Conservation (phyloP, 2,329 filamentous ascomycete genomes). For the Ascochyta pisi region DNA sequence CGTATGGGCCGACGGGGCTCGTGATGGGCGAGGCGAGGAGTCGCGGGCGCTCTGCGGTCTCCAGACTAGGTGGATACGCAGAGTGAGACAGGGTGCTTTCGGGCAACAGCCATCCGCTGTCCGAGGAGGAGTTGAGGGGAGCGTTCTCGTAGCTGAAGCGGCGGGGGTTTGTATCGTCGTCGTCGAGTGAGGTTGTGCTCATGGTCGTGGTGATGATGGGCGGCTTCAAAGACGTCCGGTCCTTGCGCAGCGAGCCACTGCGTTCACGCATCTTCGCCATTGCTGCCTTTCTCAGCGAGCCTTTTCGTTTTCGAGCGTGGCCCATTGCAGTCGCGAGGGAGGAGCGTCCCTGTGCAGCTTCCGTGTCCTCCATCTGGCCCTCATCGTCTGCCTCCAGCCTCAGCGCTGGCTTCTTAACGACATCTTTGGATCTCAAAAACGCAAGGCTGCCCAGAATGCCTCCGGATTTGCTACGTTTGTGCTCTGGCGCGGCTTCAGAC, state of each 20-base stretch:
- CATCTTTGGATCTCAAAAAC: slow-evolving; percentile 63
- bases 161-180: slow-evolving; percentile 25
- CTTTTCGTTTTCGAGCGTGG: slow-evolving; percentile 71
- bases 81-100: slow-evolving; percentile 25
- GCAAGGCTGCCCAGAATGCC: slow-evolving; percentile 73
- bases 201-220: slow-evolving; percentile 26
- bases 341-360: slow-evolving; percentile 29
- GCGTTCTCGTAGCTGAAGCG: slow-evolving; percentile 50
- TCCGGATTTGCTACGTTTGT: slow-evolving; percentile 66
- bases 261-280: slow-evolving; percentile 64
- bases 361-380: slow-evolving; percentile 37
- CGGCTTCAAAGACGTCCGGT: slow-evolving; percentile 22
- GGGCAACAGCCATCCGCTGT: slow-evolving; percentile 34
- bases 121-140: slow-evolving; percentile 44
- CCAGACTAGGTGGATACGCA: slow-evolving; percentile 11
- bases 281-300: slow-evolving; percentile 86
- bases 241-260: slow-evolving; percentile 38
- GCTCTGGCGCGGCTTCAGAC: slow-evolving; percentile 13
- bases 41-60: slow-evolving; percentile 33
- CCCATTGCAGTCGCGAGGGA: slow-evolving; percentile 47
- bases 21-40: slow-evolving; percentile 50
- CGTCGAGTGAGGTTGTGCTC: slow-evolving; percentile 23
- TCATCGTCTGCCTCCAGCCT: slow-evolving; percentile 21
- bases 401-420: slow-evolving; percentile 41
- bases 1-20: slow-evolving; percentile 65